phyloP scores from a whole-genome alignment of 2,329 filamentous ascomycete genomes.

The Falciphora oryzae region DNA sequence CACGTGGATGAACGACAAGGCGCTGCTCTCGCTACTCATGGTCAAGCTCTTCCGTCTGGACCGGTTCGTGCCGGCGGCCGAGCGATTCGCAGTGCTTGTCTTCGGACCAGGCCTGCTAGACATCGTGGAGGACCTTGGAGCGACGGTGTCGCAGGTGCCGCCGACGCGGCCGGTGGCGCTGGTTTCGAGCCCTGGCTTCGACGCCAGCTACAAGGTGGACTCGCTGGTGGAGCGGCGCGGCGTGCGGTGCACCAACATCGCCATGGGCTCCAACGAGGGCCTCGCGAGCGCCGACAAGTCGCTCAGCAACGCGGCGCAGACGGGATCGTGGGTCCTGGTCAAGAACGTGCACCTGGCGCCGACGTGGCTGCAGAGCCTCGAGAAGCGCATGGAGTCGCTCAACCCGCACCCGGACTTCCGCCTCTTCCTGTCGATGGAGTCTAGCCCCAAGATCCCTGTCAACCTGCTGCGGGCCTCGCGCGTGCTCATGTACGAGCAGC shows the following conservation, averaged over 20 bases:
- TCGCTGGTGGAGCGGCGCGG: slow-evolving; percentile 79
- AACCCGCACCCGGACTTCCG: slow-evolving; percentile 92
- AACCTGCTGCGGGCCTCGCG: slow-evolving; percentile 89
- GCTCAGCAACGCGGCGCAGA: slow-evolving; percentile 84
- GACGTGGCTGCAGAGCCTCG: slow-evolving; percentile 92
- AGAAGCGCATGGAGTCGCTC: slow-evolving; percentile 93
- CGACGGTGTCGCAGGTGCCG: slow-evolving; percentile 78
- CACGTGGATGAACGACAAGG: slow-evolving; percentile 63
- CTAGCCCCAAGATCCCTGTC: slow-evolving; percentile 92
- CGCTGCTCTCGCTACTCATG: slow-evolving; percentile 76
- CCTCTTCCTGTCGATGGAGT: slow-evolving; percentile 96
- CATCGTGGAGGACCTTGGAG: slow-evolving; percentile 75
- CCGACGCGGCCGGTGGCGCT: slow-evolving; percentile 83
- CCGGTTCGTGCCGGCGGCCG: slow-evolving; percentile 85
- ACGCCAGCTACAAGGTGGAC: slow-evolving; percentile 98
- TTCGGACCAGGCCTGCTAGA: slow-evolving; percentile 83
- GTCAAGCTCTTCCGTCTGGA: slow-evolving; percentile 95
- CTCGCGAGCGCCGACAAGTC: slow-evolving; percentile 91
- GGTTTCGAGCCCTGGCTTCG: slow-evolving; percentile 92
- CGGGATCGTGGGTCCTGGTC: slow-evolving; percentile 92
- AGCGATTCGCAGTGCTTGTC: slow-evolving; percentile 81
- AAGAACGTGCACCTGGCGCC: slow-evolving; percentile 98
- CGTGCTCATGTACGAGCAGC: slow-evolving; percentile 96
- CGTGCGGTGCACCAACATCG: slow-evolving; percentile 88
- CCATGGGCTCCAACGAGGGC: slow-evolving; percentile 97